Evolutionary conservation across 768 basidiomycete genomes (phyloP), one percentile per base, ranked within the genome.

Genomic region (Hebeloma cylindrosporum): DNA sequence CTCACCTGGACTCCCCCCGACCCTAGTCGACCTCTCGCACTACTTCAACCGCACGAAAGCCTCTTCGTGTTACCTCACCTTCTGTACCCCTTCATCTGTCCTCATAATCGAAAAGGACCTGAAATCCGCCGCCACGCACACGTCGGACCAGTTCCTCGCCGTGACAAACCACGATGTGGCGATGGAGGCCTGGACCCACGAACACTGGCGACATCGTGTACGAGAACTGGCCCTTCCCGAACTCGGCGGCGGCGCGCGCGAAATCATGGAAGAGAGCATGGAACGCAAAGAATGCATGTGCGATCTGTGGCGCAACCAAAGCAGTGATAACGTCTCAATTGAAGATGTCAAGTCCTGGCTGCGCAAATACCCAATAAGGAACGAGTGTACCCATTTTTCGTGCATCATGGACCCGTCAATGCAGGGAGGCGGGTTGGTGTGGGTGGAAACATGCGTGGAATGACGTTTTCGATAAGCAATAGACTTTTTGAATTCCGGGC

Each of bases 331-430:
- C 22, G 43, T 40, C 25, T 50, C 34, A 17, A 35, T 63, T 2
- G 34, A 36, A 16, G 62, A 68, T 41, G 52, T 67, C 22, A 62
- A 59, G 41, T 34, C 30, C 3, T 67, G 67, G 66, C 40, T 71
- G 48, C 49, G 65, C 27, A 61, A 51, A 11, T 59, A 60, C 40
- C 68, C 68, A 13, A 56, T 71, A 27, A 45, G 57, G 49, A 70
- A 70, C 47, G 65, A 66, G 38, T 46, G 31, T 11, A 69, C 68
- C 3, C 70, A 71, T 51, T 70, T 64, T 47, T 65, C 64, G 22
- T 69, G 67, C 43, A 60, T 69, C 26, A 68, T 69, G 70, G 70
- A 69, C 48, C 68, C 69, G 0, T 53, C 61, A 16, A 57, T 52
- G 1, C 45, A 57, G 14, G 67, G 68, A 9, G 69, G 67, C 6